Evolutionary conservation across 2,329 filamentous ascomycete genomes (phyloP).

Genomic region (Paramyrothecium sp.): DNA sequence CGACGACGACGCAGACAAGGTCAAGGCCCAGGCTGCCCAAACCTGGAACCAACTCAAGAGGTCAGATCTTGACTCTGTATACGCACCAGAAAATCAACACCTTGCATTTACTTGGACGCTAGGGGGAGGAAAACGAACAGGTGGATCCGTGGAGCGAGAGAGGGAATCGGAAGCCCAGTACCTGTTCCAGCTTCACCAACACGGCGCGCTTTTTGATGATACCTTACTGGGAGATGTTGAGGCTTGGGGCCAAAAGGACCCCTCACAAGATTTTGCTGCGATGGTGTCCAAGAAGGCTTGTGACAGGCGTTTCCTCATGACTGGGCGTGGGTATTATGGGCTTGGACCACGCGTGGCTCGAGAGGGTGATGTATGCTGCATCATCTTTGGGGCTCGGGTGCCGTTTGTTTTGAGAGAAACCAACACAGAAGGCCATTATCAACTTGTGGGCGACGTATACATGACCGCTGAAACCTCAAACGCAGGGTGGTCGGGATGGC

Average conservation of each 20-base stretch:
- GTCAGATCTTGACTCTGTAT: not conserved
- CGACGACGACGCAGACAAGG: not conserved
- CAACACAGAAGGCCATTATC: not conserved
- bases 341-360: not conserved
- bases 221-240: not conserved
- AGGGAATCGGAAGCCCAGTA: not conserved
- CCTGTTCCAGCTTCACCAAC: not conserved
- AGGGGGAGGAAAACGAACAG: not conserved
- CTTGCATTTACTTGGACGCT: not conserved
- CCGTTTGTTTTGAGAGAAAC: not conserved
- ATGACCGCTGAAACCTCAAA: not conserved
- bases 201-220: not conserved
- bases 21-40: not conserved
- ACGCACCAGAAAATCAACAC: not conserved
- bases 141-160: not conserved
- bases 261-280: not conserved
- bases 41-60: not conserved
- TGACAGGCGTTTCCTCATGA: not conserved
- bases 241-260: not conserved
- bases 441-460: not conserved
- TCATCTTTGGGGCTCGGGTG: not conserved
- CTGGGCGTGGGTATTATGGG: not conserved
- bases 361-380: not conserved
- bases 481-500: not conserved
- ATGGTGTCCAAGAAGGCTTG: not conserved